Conservation (phyloP, 1,284 basidiomycete genomes). For the Pseudomicrostroma phylloplanum region DNA sequence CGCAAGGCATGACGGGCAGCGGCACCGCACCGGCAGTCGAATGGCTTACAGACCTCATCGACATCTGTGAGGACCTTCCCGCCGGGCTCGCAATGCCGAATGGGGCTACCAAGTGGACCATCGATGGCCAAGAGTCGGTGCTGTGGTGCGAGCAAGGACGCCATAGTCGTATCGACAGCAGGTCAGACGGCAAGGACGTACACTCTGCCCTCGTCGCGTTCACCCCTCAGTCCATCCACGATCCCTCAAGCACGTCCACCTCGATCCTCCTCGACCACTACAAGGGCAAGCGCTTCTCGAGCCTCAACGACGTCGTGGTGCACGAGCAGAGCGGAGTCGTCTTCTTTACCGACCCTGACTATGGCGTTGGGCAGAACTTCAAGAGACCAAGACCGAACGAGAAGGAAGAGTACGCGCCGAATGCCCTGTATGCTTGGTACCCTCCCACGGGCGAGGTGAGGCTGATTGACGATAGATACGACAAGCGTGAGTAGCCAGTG, state of each 20-base stretch:
- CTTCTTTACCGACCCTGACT: slow-evolving; percentile 35
- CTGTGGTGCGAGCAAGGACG: slow-evolving; percentile 31
- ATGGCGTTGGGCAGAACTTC: slow-evolving; percentile 32
- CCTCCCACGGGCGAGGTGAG: slow-evolving; percentile 19
- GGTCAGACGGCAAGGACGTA: slow-evolving; percentile 9
- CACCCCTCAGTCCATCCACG: slow-evolving; percentile 14
- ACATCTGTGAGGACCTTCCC: too few species aligned
- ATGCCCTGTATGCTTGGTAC: slow-evolving; percentile 26
- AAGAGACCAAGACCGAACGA: slow-evolving; percentile 11
- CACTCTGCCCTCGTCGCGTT: slow-evolving; percentile 20
- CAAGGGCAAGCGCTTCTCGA: slow-evolving; percentile 26
- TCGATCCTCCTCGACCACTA: slow-evolving; percentile 11
- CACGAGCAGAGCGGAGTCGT: slow-evolving; percentile 23
- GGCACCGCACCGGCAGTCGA: too few species aligned
- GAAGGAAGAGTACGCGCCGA: slow-evolving; percentile 23
- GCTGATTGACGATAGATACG: slow-evolving; percentile 22
- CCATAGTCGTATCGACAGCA: not conserved
- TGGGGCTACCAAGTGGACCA: not conserved
- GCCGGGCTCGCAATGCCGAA: not conserved
- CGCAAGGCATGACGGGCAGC: too few species aligned
- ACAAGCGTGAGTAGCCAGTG: slow-evolving; percentile 13
- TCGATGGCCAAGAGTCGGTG: slow-evolving; percentile 20
- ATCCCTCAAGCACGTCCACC: slow-evolving; percentile 1
- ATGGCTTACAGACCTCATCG: too few species aligned
- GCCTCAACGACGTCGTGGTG: slow-evolving; percentile 28